Evolutionary conservation across 345 rosid species (phyloP).

Genomic region (Erysimum cheiranthoides): DNA sequence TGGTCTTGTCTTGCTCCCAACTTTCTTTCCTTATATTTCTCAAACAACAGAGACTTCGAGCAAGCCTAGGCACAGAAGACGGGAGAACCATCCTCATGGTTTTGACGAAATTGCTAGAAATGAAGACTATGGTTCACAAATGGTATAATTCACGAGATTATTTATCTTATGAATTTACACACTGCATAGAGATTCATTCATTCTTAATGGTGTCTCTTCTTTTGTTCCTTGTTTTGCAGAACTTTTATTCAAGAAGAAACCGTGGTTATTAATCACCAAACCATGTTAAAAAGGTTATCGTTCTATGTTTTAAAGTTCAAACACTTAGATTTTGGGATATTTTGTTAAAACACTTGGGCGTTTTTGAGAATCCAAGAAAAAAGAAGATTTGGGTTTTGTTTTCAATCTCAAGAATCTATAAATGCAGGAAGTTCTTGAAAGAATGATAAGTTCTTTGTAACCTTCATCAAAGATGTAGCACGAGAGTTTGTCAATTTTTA

Average conservation of each 20-base stretch:
- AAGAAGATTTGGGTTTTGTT: background rate
- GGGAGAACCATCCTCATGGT: constrained; percentile 55
- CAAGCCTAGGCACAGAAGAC: constrained; percentile 52
- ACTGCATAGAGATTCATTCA: background rate
- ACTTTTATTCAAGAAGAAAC: constrained; percentile 53
- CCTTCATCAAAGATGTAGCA: constrained; percentile 6
- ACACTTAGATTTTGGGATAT: constrained; percentile 3
- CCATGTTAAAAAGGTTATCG: constrained; percentile 9
- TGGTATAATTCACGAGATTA: constrained; percentile 45
- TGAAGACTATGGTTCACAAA: constrained; percentile 54
- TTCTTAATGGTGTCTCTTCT: background rate
- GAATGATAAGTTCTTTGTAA: background rate
- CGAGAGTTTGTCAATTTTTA: background rate
- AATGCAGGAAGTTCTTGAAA: constrained; percentile 11
- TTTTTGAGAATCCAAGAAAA: constrained; percentile 15
- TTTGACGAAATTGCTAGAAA: constrained; percentile 45
- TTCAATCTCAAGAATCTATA: background rate
- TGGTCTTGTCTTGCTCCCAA: constrained; percentile 56
- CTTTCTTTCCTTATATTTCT: constrained; percentile 68
- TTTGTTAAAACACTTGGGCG: background rate
- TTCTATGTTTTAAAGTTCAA: constrained; percentile 3
- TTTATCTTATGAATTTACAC: background rate
- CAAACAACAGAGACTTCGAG: constrained; percentile 55
- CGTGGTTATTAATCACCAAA: constrained; percentile 54
- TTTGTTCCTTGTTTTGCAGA: constrained; percentile 36